Conservation (phyloP, 257 asterid species). For the Solanum piurae region DNA sequence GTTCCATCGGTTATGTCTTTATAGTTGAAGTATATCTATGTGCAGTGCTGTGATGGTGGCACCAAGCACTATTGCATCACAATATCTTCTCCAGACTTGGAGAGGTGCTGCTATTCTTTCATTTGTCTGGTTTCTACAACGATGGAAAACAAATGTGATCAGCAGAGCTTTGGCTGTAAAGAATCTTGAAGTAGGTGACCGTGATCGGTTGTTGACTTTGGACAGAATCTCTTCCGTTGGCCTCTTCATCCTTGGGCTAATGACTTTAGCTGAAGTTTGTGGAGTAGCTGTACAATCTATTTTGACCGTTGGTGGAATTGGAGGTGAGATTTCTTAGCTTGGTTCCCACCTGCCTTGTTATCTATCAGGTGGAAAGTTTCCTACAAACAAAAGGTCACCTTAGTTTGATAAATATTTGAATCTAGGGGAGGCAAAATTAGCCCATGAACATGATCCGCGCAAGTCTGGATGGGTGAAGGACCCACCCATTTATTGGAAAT, state of each 20-base stretch:
- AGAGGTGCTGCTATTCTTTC: constrained; percentile 63
- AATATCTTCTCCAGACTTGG: constrained; percentile 64
- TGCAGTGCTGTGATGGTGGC: constrained; percentile 79
- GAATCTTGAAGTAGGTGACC: constrained; percentile 32
- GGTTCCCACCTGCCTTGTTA: neutral
- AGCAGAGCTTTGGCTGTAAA: constrained; percentile 45
- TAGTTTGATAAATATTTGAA: neutral
- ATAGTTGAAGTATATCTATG: neutral
- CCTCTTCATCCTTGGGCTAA: constrained; percentile 55
- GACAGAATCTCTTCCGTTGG: constrained; percentile 75
- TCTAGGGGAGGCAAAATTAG: neutral
- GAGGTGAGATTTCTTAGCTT: constrained; percentile 46
- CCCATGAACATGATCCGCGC: neutral
- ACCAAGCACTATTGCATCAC: constrained; percentile 52
- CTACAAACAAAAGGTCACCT: neutral
- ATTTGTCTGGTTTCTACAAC: constrained; percentile 71
- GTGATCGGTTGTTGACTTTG: constrained; percentile 54
- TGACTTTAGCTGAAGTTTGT: constrained; percentile 88
- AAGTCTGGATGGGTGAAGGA: neutral
- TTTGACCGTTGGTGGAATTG: constrained; percentile 92
- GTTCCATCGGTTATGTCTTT: neutral
- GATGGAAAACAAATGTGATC: constrained; percentile 81
- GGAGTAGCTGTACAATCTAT: constrained; percentile 95
- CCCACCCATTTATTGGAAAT: neutral
- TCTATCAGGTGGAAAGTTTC: neutral